phyloP scores from a whole-genome alignment of 352 stramenopile species.

The Aphanomyces euteiches region DNA sequence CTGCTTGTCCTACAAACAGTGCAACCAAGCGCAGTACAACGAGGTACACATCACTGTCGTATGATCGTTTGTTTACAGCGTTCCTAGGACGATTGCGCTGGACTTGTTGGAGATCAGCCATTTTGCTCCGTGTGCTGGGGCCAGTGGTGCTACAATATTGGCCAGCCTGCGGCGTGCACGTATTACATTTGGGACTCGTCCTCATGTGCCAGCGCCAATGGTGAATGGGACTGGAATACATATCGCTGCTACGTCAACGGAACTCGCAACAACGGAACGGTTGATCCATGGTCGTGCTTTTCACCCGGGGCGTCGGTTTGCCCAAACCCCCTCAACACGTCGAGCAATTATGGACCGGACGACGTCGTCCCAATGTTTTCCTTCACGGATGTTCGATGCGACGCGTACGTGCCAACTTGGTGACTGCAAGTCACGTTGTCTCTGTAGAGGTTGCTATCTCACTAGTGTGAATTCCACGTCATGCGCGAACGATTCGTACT shows the following conservation, averaged over 20 bases:
- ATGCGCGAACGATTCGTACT: constrained; percentile 12
- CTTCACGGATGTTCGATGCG: background rate
- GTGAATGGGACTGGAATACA: background rate
- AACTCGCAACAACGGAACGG: background rate
- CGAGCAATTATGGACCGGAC: background rate
- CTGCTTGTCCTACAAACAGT: background rate
- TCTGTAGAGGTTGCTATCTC: constrained; percentile 10
- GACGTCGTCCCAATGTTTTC: constrained; percentile 13
- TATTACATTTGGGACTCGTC: background rate
- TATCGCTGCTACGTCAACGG: background rate
- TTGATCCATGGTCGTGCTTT: constrained; percentile 7
- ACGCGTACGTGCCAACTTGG: background rate
- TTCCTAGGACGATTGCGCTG: constrained; percentile 1
- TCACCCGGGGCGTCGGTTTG: background rate
- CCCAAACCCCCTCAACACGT: background rate
- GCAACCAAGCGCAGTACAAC: constrained; percentile 8
- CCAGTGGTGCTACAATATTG: background rate
- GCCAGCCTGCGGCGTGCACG: background rate
- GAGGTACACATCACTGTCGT: background rate
- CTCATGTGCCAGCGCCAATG: background rate
- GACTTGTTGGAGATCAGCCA: background rate
- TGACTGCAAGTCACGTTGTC: no score
- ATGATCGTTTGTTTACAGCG: background rate
- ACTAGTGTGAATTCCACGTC: background rate
- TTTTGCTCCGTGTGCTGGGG: constrained; percentile 21